Percentiles rank a stretch among this genome's conserved stretches.
These are phyloP conservation scores for Paxillus involutus DNA, from an alignment of 768 basidiomycete species.

Conservation along the genomic window DNA sequence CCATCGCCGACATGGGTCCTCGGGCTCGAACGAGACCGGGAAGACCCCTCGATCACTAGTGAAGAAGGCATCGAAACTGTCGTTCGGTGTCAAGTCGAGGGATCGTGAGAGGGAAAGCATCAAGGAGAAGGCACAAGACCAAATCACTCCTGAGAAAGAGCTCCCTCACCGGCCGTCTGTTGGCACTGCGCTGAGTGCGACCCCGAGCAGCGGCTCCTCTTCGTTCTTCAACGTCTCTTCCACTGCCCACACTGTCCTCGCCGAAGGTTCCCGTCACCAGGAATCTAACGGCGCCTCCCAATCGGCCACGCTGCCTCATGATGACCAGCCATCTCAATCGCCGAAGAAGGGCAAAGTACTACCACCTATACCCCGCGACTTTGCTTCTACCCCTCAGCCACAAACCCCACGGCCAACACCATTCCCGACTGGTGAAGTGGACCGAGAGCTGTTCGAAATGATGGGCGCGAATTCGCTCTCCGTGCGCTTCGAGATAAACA, in stretches of 20 bases:
- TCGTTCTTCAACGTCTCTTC: slow-evolving; percentile 84
- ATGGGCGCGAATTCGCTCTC: slow-evolving; percentile 77
- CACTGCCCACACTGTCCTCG: slow-evolving; percentile 42
- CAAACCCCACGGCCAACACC: slow-evolving; percentile 48
- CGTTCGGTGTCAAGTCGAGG: slow-evolving; percentile 66
- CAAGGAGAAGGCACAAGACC: slow-evolving; percentile 44
- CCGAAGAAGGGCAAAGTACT: slow-evolving; percentile 62
- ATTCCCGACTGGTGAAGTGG: slow-evolving; percentile 65
- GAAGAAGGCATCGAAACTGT: slow-evolving; percentile 78
- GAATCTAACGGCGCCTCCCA: slow-evolving; percentile 23
- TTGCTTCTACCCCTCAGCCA: slow-evolving; percentile 35
- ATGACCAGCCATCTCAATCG: slow-evolving; percentile 41
- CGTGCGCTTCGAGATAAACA: slow-evolving; percentile 95
- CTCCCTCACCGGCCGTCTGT: slow-evolving; percentile 43
- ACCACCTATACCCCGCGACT: slow-evolving; percentile 82
- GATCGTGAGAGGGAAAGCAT: slow-evolving; percentile 45
- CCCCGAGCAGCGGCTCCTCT: slow-evolving; percentile 74
- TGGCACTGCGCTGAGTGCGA: slow-evolving; percentile 55
- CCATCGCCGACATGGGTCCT: slow-evolving; percentile 45
- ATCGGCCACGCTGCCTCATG: slow-evolving; percentile 19
- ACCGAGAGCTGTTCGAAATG: slow-evolving; percentile 67
- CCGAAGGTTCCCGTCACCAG: slow-evolving; percentile 32
- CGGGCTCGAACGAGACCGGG: slow-evolving; percentile 52
- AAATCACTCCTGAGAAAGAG: slow-evolving; percentile 43
- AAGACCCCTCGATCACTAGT: slow-evolving; percentile 54